Conservation (phyloP, 257 asterid species). For the Plectranthus barbatus region DNA sequence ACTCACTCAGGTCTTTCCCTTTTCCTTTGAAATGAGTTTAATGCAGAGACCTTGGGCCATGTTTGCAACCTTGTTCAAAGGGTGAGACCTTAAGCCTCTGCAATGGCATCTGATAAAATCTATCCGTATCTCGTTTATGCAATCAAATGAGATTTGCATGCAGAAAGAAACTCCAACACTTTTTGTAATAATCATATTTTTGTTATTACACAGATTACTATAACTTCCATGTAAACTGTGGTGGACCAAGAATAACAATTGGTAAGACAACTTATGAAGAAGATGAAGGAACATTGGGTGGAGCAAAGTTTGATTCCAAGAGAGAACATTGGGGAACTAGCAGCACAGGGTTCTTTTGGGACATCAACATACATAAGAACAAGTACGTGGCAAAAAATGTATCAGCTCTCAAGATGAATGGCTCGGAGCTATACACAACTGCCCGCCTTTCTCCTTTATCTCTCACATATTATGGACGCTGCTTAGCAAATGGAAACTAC, state of each 20-base stretch:
- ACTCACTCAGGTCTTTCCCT: background rate
- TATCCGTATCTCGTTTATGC: background rate
- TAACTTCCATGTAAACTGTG: conserved; percentile 48
- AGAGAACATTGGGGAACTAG: conserved; percentile 46
- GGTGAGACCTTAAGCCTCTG: background rate
- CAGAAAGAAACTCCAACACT: background rate
- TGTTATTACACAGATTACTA: conserved; percentile 31
- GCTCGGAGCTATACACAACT: conserved; percentile 34
- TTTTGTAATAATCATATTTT: too few relatives aligned
- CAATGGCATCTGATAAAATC: too few relatives aligned
- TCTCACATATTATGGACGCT: conserved; percentile 54
- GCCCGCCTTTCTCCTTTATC: conserved; percentile 49
- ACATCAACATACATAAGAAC: too few relatives aligned
- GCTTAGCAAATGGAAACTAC: too few relatives aligned
- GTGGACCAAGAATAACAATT: conserved; percentile 19
- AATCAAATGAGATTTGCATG: background rate
- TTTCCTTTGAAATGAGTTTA: background rate
- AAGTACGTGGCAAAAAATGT: too few relatives aligned
- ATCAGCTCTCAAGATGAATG: conserved; percentile 28
- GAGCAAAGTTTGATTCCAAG: conserved; percentile 25
- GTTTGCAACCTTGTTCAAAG: too few relatives aligned
- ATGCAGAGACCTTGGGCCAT: conserved; percentile 28
- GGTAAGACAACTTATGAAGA: too few relatives aligned
- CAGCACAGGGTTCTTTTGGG: conserved; percentile 42
- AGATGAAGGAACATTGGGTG: conserved; percentile 24